Evolutionary conservation across 140 eudicot genomes (phyloP), one percentile per base, ranked within the genome.

Genomic region (Artemisia princeps): DNA sequence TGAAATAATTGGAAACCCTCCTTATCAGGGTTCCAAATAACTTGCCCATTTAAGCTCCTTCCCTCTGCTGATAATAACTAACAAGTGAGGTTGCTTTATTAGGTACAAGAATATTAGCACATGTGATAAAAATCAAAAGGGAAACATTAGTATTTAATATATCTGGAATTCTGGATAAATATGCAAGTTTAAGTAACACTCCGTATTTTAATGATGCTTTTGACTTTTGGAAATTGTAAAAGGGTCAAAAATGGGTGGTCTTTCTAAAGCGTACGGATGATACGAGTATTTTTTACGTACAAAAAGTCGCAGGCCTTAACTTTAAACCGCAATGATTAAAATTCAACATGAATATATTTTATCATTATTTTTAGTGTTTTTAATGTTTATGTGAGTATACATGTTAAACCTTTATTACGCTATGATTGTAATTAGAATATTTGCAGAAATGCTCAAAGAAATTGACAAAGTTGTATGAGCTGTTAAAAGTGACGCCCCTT

Each of bases 211-310:
- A 8, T 56, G 10, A 11, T 20, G 3, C 14, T 23, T 57, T 57
- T 57, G 62, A 57, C 62, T 57, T 57, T 57, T 57, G 62, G 62
- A 40, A 24, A 22, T 57, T 57, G 62, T 7, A 57, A 57, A 7
- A n/a, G 62, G 62, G 62, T 57, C 44, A 44, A 7, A 11, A 4
- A 54, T 54, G 9, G 10, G 40, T 57, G 42, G 42, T 57, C 10
- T 24, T 57, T 57, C 6, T 22, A 57, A 57, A 10, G 62, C 62
- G 42, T 57, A 11, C 62, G 62, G 60, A 55, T 12, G 10, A 57
- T 10, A 23, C 11, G 17, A 44, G 40, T 23, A 23, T 8, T 10
- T 0, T 24, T 14, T 57, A 55, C 62, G 24, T 57, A 22, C 9
- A 57, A 57, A 57, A 11, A 10, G 62, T 57, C 42, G 24, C 23